phyloP scores from a whole-genome alignment of 129 eudicot genomes.

The Tanacetum coccineum region DNA sequence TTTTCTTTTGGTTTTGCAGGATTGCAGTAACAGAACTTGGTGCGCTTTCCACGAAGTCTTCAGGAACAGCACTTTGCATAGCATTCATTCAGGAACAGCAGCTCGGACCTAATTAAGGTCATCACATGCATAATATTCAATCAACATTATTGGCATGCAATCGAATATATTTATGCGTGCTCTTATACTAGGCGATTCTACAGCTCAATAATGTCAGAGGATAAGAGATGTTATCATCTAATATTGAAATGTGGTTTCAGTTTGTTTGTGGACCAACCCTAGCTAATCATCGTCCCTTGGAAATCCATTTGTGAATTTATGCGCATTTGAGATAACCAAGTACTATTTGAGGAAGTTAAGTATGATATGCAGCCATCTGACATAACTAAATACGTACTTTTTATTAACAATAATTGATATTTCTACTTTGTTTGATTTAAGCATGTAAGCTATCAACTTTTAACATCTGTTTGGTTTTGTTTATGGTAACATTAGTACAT shows the following conservation, averaged over 20 bases:
- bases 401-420: not conserved
- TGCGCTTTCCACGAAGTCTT: constrained; percentile 83
- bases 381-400: not conserved
- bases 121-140: no score
- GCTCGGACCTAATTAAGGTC: no score
- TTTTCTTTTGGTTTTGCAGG: constrained; percentile 28
- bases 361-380: no score
- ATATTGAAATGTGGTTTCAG: no score
- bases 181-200: no score
- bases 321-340: constrained; percentile 98
- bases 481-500: not conserved
- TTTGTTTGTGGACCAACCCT: constrained; percentile 90
- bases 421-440: no score
- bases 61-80: constrained; percentile 94
- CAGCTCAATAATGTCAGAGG: no score
- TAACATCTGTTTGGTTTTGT: not conserved
- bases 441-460: constrained; percentile 56
- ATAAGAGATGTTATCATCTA: no score
- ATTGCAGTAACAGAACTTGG: constrained; percentile 61
- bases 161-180: no score
- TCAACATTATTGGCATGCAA: no score
- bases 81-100: no score
- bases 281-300: constrained; percentile 90
- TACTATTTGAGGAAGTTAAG: constrained; percentile 18
- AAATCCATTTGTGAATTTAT: constrained; percentile 72